Percentiles rank a stretch among this genome's conserved stretches.
These are phyloP conservation scores for Fusarium sp. DNA, from an alignment of 2,329 filamentous ascomycete genomes.

Conservation along the genomic window DNA sequence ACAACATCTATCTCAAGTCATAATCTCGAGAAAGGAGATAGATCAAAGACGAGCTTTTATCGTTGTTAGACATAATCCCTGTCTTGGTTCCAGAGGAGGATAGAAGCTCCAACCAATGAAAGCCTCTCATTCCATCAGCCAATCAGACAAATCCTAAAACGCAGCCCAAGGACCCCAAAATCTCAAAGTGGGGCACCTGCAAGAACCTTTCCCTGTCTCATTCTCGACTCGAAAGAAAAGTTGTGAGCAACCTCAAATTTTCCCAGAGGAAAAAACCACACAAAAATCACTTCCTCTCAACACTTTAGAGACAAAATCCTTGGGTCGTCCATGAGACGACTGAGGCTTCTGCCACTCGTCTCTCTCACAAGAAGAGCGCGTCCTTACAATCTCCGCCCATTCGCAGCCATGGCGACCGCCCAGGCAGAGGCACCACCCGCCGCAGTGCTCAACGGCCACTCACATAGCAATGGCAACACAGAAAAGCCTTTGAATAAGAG, in stretches of 20 bases:
- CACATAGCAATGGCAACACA: slow-evolving; percentile 21
- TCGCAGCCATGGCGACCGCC: slow-evolving; percentile 40
- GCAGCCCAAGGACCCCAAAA: slow-evolving; percentile 27
- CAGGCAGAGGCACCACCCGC: slow-evolving; percentile 24
- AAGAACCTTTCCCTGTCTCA: slow-evolving; percentile 40
- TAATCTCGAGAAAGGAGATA: neutral
- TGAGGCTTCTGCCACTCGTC: slow-evolving; percentile 27
- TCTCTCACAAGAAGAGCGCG: slow-evolving; percentile 31
- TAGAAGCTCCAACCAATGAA: neutral
- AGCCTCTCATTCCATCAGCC: neutral
- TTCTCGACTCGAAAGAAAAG: slow-evolving; percentile 5
- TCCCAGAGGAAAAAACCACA: neutral
- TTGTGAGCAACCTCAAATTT: neutral
- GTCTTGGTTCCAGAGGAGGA: neutral
- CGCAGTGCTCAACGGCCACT: slow-evolving; percentile 26
- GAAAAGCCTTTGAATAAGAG: slow-evolving; percentile 40
- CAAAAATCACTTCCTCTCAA: neutral
- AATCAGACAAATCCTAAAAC: slow-evolving; percentile 29
- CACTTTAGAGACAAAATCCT: neutral
- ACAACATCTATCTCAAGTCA: neutral
- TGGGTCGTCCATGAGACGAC: slow-evolving; percentile 30
- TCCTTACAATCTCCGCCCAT: slow-evolving; percentile 29
- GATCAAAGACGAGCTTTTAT: neutral
- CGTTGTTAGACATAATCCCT: neutral
- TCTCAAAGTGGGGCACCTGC: slow-evolving; percentile 30